Conservation (phyloP, 257 asterid genomes). For the Capsicum chinense region DNA sequence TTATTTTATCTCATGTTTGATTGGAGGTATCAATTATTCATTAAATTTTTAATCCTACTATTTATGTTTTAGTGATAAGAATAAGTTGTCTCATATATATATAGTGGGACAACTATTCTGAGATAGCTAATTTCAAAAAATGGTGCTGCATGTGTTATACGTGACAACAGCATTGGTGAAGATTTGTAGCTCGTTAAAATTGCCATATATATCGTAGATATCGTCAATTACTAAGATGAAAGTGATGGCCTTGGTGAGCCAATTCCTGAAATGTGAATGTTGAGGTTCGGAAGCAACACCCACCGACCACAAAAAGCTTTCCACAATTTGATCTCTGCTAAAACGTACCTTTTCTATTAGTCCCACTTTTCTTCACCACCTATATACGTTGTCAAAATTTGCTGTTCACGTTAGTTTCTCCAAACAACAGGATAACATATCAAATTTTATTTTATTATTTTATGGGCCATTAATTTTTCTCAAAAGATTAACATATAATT, state of each 20-base stretch:
- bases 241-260: constrained; percentile 55
- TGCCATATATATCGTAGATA: constrained; percentile 59
- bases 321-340: constrained; percentile 58
- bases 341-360: constrained; percentile 45
- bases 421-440: neutral
- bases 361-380: constrained; percentile 57
- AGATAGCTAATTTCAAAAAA: no score
- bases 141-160: constrained; percentile 8
- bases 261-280: constrained; percentile 46
- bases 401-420: neutral
- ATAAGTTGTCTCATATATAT: no score
- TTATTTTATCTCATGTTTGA: no score
- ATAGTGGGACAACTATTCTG: no score
- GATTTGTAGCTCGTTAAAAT: constrained; percentile 41
- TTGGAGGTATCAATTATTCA: no score
- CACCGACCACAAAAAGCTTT: constrained; percentile 59
- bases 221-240: constrained; percentile 60
- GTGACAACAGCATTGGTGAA: constrained; percentile 57
- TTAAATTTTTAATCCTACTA: no score
- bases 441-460: no score
- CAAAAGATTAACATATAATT: no score
- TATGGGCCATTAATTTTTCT: no score
- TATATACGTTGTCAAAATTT: neutral
- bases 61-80: no score
- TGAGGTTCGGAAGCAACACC: constrained; percentile 63